Evolutionary conservation across 2,329 filamentous ascomycete genomes (phyloP).

Genomic region (Nemania sp.): DNA sequence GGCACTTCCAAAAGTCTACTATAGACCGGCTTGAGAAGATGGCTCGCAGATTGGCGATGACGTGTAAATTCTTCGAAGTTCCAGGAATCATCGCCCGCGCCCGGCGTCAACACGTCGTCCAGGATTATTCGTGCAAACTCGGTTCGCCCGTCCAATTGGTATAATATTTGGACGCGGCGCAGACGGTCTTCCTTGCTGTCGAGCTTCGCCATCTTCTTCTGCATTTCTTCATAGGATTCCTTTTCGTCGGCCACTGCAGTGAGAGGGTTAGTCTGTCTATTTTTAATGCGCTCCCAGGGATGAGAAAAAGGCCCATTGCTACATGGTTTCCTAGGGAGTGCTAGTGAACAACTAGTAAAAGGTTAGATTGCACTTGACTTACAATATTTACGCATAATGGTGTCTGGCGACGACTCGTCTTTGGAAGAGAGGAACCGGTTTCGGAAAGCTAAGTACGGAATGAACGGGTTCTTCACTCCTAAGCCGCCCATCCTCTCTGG

Average conservation of each 20-base stretch:
- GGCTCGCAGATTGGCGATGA: constrained; percentile 48
- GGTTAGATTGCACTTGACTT: constrained; percentile 3
- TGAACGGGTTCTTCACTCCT: constrained; percentile 60
- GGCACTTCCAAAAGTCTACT: constrained; percentile 46
- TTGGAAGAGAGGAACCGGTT: constrained; percentile 38
- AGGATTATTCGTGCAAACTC: constrained; percentile 10
- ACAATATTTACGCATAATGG: constrained; percentile 27
- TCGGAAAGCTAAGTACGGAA: constrained; percentile 55
- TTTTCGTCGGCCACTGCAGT: constrained; percentile 22
- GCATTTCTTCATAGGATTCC: constrained; percentile 18
- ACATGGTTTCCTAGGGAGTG: too few species aligned
- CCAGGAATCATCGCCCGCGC: constrained; percentile 48
- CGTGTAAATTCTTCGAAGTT: constrained; percentile 53
- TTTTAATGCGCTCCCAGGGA: background rate
- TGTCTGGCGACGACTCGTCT: constrained; percentile 3
- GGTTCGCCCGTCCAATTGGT: constrained; percentile 2
- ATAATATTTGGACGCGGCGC: constrained; percentile 7
- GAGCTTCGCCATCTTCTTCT: constrained; percentile 46
- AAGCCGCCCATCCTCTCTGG: constrained; percentile 61
- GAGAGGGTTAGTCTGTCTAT: constrained; percentile 6
- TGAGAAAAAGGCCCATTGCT: too few species aligned
- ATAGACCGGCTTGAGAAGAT: constrained; percentile 42
- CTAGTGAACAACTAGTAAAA: background rate
- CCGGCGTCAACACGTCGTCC: constrained; percentile 25
- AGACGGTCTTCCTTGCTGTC: constrained; percentile 12